These are phyloP conservation scores for maize (Zea mays) DNA, from an alignment of 176 grass and related monocot genomes.

Conservation along the genomic window DNA sequence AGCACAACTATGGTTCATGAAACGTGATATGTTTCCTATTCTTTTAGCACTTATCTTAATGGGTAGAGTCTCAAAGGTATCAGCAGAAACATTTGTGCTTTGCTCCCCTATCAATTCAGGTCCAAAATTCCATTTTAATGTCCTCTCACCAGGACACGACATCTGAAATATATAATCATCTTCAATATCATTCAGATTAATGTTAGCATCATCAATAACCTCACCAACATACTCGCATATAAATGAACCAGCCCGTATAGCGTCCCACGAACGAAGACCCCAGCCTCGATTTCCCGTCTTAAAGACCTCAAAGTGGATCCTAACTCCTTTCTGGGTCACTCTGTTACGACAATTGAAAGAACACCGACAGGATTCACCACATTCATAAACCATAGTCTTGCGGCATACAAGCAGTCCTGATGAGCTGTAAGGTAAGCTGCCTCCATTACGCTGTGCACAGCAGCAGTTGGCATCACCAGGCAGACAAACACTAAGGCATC, in stretches of 20 bases:
- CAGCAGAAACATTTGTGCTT: conserved; percentile 44
- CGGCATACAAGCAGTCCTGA: conserved; percentile 70
- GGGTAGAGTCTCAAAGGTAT: conserved; percentile 60
- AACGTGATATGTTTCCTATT: conserved; percentile 72
- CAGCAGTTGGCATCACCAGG: conserved; percentile 63
- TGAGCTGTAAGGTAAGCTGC: conserved; percentile 84
- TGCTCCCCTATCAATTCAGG: conserved; percentile 70
- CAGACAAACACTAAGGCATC: conserved; percentile 67
- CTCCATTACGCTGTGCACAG: conserved; percentile 64
- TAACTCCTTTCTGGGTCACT: conserved; percentile 73
- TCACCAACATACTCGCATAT: conserved; percentile 86
- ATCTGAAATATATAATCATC: conserved; percentile 79
- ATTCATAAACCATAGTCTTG: conserved; percentile 77
- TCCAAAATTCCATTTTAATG: conserved; percentile 79
- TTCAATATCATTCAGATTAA: conserved; percentile 55
- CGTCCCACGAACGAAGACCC: conserved; percentile 90
- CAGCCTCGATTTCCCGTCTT: conserved; percentile 81
- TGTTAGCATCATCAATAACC: conserved; percentile 53
- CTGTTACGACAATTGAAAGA: conserved; percentile 76
- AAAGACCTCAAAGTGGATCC: conserved; percentile 87
- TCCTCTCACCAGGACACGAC: conserved; percentile 59
- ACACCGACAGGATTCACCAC: conserved; percentile 65
- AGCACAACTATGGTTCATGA: conserved; percentile 91
- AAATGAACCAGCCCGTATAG: conserved; percentile 82
- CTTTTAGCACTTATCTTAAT: conserved; percentile 85